Base-by-base conservation (phyloP, 345 rosid species). In the Citrus australasica region DNA sequence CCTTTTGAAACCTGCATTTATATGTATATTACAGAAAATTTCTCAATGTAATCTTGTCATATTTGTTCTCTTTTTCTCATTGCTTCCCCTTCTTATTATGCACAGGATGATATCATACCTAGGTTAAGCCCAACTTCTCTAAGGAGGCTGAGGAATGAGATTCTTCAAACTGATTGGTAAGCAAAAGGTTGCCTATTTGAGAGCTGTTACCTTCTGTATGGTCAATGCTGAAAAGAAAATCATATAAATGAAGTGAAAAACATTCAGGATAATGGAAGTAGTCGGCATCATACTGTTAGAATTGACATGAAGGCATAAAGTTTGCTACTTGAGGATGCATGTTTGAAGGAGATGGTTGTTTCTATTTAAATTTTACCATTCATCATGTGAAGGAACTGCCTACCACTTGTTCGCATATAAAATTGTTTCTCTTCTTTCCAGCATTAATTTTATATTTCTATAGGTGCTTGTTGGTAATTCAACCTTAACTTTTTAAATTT, bases 131-230 rank as follows among this genome's bases (percentile, higher is more conserved):
- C 79, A 48, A 89, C 94, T 79, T 88, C 99, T 79, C 76, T 94
- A 63, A 89, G 90, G 76, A 88, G 97, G 81, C 87, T 94, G 77
- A 85, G 96, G 78, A 84, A 85, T 84, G 99, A 97, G 87, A 92
- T 96, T 86, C 90, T 92, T 78, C 84, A 88, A 78, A 96, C 98
- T 9, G 97, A 96, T 79, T 92, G 99, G 98, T 93, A 84, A 86
- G 87, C 66, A 67, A 56, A n/a, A 35, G 46, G 53, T 21, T 38
- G 17, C 19, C 24, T 59, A 42, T 19, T 11, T n/a, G 13, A 25
- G 64, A 69, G 27, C 32, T 42, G 42, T 9, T 55, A 56, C 35
- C 67, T 58, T 21, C 33, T 10, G 24, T 33, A 19, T 35, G 19
- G 7, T 30, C 58, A 28, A 28, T 42, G 67, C 30, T 27, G 35